Conservation (phyloP, 2,329 filamentous ascomycete genomes). For the Raffaelea deltoideospora region DNA sequence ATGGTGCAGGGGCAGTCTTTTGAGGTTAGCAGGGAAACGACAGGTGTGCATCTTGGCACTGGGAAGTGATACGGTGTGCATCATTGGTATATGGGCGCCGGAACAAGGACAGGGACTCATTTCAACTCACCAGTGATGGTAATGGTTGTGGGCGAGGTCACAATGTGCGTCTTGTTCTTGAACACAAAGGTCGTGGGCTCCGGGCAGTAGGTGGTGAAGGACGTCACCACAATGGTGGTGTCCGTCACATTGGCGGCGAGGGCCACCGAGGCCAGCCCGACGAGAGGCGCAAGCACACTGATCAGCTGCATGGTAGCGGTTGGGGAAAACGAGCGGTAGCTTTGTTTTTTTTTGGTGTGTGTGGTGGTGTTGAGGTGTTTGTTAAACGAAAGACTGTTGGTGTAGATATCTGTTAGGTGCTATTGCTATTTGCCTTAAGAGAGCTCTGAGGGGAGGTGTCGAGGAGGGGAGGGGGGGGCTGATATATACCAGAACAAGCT, state of each 20-base stretch:
- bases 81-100: neutral
- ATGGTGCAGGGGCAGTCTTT: constrained; percentile 11
- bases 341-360: too few relatives aligned
- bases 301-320: neutral
- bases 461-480: too few relatives aligned
- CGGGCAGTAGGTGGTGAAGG: constrained; percentile 62
- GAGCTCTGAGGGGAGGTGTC: too few relatives aligned
- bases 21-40: neutral
- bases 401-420: too few relatives aligned
- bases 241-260: neutral
- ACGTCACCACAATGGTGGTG: constrained; percentile 32
- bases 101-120: neutral
- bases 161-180: constrained; percentile 53
- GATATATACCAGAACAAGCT: too few relatives aligned
- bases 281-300: neutral
- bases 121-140: constrained; percentile 9
- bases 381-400: too few relatives aligned
- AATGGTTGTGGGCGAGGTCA: constrained; percentile 9
- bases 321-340: too few relatives aligned
- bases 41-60: neutral
- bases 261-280: neutral
- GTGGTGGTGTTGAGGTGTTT: too few relatives aligned
- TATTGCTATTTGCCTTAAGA: too few relatives aligned
- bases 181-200: constrained; percentile 46
- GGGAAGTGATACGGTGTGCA: neutral